Evolutionary conservation across 441 rosid species (phyloP), one percentile per base, ranked within the genome.

Genomic region (Jatropha podagrica): DNA sequence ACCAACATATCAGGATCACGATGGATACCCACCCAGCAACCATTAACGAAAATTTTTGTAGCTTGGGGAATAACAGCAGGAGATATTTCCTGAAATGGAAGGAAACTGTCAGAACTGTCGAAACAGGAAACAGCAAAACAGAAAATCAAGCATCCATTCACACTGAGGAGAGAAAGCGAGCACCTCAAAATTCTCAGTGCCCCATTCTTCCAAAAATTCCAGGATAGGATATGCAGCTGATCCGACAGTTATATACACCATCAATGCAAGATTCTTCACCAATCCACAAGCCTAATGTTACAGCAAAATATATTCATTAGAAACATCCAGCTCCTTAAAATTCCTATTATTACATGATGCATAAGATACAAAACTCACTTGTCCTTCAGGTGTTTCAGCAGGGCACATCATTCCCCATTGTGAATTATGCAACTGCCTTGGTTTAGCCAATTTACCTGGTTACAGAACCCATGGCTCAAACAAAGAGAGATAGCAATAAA

Each of bases 381-480:
- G 97, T 80, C 99, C 99, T 88, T 94, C 97, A 68, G 99, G 99
- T 77, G 98, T 96, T 84, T 94, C 99, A 75, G 97, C 98, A n/a
- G 99, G 99, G 82, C 99, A 96, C 98, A 96, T 94, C 98, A 96
- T 94, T 81, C 98, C 99, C 99, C 99, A 96, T 74, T 96, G 99
- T 68, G 99, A 92, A 84, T 96, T 96, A 81, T 96, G 99, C 86
- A 96, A 85, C 80, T 96, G 98, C 82, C 98, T 87, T 37, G 99
- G 99, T 81, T 96, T 96, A 32, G 99, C 98, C 92, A 96, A 85
- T 84, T 96, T 94, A 60, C 97, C 99, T 96, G 82, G 58, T 75
- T 59, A 69, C 77, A 42, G 72, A 84, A 66, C 42, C 51, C 61
- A 65, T 68, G 58, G 55, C 59, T 69, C 37, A 72, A 69, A 72